Evolutionary conservation across 768 basidiomycete species (phyloP), one percentile per base, ranked within the genome.

Genomic region (Podaxis sp.): DNA sequence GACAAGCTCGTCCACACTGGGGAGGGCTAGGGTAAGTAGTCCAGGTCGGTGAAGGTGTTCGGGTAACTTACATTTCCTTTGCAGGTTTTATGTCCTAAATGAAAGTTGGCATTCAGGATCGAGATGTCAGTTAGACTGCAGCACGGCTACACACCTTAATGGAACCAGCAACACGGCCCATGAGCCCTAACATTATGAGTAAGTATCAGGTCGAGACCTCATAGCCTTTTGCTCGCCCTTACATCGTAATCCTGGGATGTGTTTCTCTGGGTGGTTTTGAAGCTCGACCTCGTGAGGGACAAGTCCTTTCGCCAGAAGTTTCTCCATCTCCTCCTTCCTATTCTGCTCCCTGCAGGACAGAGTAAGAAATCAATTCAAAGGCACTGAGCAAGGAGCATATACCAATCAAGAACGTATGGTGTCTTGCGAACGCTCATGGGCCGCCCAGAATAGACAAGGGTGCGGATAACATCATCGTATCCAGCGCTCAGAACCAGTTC

Each of bases 361-460:
- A 26, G 3, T 52, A 22, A 59, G 53, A 8, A 19, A 2, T 54
- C 22, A 4, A 38, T 7, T 38, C 9, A 61, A 1, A 12, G 51
- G 59, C 1, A 22, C 33, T 22, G 38, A 24, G 54, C 7, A 22
- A 58, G 60, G 38, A 46, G 24, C 2, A 69, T 79, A 17, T 64
- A 87, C 90, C 92, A 93, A 63, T 87, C 85, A 30, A 79, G 78
- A 40, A 95, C 84, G 72, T 95, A 96, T 1, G 86, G 81, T 0
- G 93, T 94, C 76, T 84, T 89, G 60, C 86, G 77, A n/a, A 95
- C 92, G 66, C 84, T 86, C 80, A 95, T 81, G 0, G 93, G 93
- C 57, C 93, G 84, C 5, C 92, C 92, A 49, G 84, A 84, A 72
- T 90, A 93, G 57, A 94, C 81, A 4, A 91, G 72, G 0, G 92